Conservation (phyloP, 768 basidiomycete genomes). For the Lenzites betulinus region DNA sequence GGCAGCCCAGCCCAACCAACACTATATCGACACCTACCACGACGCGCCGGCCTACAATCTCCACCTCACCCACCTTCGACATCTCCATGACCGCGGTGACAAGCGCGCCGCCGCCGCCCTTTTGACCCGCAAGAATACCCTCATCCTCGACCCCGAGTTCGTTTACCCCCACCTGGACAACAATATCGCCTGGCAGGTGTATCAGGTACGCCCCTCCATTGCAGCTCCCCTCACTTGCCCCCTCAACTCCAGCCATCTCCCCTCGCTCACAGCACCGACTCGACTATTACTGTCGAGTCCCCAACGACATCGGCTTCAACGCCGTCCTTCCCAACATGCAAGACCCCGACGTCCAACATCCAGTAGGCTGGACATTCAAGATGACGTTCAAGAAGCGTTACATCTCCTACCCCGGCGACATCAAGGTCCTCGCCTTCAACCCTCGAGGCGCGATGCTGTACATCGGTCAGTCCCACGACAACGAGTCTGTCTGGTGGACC, state of each 20-base stretch:
- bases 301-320: neutral
- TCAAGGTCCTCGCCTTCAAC: neutral
- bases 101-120: neutral
- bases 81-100: neutral
- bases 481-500: conserved; percentile 1
- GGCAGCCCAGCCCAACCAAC: no score
- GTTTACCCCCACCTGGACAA: neutral
- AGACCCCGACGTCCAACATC: neutral
- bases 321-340: neutral
- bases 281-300: neutral
- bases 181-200: neutral
- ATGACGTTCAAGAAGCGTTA: neutral
- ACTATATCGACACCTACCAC: no score
- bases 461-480: neutral
- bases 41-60: no score
- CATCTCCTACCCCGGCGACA: neutral
- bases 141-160: neutral
- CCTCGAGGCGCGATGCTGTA: neutral
- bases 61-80: neutral
- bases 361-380: neutral
- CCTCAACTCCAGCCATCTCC: neutral
- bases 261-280: neutral
- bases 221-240: neutral
- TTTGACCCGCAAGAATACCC: neutral
- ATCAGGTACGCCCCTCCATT: neutral